phyloP scores from a whole-genome alignment of 768 basidiomycete species.

The Myochromella boudieri region DNA sequence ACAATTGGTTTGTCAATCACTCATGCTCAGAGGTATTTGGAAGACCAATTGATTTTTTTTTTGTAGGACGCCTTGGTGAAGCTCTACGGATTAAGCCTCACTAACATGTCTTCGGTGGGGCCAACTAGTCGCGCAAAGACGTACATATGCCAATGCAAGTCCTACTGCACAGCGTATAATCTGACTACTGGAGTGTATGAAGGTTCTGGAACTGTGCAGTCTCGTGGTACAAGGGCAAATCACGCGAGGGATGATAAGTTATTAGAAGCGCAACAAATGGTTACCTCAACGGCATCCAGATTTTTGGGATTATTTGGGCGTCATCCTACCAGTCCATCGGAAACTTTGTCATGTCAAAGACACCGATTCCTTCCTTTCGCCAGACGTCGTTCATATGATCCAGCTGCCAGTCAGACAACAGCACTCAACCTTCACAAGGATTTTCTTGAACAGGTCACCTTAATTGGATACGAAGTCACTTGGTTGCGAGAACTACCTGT shows the following conservation, averaged over 20 bases:
- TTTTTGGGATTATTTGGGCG: background rate
- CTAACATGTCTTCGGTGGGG: too few species aligned
- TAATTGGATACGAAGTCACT: background rate
- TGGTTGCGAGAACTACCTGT: slow-evolving; percentile 3
- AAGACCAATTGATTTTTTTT: too few species aligned
- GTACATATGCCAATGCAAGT: background rate
- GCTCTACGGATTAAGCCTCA: too few species aligned
- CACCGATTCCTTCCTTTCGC: background rate
- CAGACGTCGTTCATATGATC: background rate
- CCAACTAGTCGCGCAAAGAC: too few species aligned
- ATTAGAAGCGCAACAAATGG: background rate
- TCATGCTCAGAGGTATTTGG: too few species aligned
- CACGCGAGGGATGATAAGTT: background rate
- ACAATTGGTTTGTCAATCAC: too few species aligned
- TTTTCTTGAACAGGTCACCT: background rate
- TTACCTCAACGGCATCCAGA: background rate
- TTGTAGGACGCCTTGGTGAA: too few species aligned
- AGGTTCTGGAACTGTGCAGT: background rate
- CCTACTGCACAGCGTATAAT: too few species aligned
- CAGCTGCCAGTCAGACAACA: background rate
- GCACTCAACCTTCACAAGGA: background rate
- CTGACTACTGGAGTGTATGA: too few species aligned
- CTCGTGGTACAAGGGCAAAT: background rate
- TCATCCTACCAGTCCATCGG: background rate
- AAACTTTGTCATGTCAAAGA: background rate